These are phyloP conservation scores for Candida sanyaensis DNA, from an alignment of 1,139 yeast genomes.

Conservation along the genomic window DNA sequence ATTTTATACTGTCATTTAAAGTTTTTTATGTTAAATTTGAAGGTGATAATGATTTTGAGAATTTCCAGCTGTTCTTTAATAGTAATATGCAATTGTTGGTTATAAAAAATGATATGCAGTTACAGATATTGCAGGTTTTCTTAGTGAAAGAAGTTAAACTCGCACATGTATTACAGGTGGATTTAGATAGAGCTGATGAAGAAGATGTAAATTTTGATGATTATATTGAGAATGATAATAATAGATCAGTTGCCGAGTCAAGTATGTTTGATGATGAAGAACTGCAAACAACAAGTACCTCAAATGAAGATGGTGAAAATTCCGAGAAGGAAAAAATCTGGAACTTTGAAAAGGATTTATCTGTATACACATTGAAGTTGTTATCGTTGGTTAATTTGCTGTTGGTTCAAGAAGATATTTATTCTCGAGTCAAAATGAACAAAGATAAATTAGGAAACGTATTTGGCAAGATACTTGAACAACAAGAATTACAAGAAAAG, in stretches of 20 bases:
- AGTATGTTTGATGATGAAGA: slow-evolving; percentile 19
- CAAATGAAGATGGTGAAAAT: slow-evolving; percentile 10
- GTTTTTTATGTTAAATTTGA: slow-evolving; percentile 35
- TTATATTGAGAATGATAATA: slow-evolving; percentile 19
- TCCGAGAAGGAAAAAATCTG: slow-evolving; percentile 19
- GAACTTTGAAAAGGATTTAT: slow-evolving; percentile 48
- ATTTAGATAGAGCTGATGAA: slow-evolving; percentile 54
- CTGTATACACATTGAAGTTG: slow-evolving; percentile 53
- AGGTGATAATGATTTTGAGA: slow-evolving; percentile 24
- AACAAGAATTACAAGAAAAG: slow-evolving; percentile 16
- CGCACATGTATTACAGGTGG: slow-evolving; percentile 27
- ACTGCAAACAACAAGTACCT: slow-evolving; percentile 5
- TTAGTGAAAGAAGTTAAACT: slow-evolving; percentile 36
- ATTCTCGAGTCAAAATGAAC: slow-evolving; percentile 50
- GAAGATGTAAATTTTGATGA: slow-evolving; percentile 61
- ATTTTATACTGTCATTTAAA: slow-evolving; percentile 33
- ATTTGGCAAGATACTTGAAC: slow-evolving; percentile 26
- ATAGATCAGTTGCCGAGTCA: slow-evolving; percentile 14
- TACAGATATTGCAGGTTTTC: slow-evolving; percentile 28
- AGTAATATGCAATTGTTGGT: slow-evolving; percentile 17
- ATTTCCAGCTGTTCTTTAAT: slow-evolving; percentile 30
- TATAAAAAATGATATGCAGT: slow-evolving; percentile 26
- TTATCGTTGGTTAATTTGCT: slow-evolving; percentile 44
- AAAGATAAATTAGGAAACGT: slow-evolving; percentile 47
- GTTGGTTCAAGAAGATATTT: slow-evolving; percentile 30